phyloP scores from a whole-genome alignment of 495 filamentous ascomycete genomes.

The Penicillium bialowiezense region DNA sequence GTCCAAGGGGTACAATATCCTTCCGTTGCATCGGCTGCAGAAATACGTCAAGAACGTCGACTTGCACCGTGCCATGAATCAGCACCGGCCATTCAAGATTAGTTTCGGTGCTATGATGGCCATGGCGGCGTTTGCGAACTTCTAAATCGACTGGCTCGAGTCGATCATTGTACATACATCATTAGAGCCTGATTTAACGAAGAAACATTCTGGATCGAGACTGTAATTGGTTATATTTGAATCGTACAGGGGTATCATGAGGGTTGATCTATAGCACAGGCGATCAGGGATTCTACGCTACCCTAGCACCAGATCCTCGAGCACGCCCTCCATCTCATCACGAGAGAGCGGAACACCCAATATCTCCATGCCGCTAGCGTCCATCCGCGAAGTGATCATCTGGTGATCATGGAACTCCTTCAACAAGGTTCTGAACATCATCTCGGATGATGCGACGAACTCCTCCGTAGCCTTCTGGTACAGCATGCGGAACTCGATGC shows the following conservation, averaged over 20 bases:
- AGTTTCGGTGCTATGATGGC: conserved; percentile 76
- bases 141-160: conserved; percentile 21
- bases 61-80: conserved; percentile 57
- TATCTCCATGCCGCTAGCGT: conserved; percentile 78
- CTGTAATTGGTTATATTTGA: conserved; percentile 10
- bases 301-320: conserved; percentile 73
- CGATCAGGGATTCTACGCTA: conserved; percentile 7
- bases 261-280: conserved; percentile 16
- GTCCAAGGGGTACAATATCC: conserved; percentile 68
- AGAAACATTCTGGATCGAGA: neutral
- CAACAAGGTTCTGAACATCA: conserved; percentile 87
- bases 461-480: conserved; percentile 96
- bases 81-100: conserved; percentile 73
- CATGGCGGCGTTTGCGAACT: conserved; percentile 67
- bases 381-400: conserved; percentile 86
- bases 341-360: conserved; percentile 80
- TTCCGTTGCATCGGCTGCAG: conserved; percentile 60
- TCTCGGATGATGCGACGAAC: conserved; percentile 94
- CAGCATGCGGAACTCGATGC: conserved; percentile 83
- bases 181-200: neutral
- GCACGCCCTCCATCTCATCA: conserved; percentile 83
- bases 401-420: conserved; percentile 99
- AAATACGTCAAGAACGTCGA: conserved; percentile 56
- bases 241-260: conserved; percentile 40
- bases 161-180: conserved; percentile 16